Evolutionary conservation across 2,329 filamentous ascomycete species (phyloP).

Genomic region (Hymenoscyphus repandus): DNA sequence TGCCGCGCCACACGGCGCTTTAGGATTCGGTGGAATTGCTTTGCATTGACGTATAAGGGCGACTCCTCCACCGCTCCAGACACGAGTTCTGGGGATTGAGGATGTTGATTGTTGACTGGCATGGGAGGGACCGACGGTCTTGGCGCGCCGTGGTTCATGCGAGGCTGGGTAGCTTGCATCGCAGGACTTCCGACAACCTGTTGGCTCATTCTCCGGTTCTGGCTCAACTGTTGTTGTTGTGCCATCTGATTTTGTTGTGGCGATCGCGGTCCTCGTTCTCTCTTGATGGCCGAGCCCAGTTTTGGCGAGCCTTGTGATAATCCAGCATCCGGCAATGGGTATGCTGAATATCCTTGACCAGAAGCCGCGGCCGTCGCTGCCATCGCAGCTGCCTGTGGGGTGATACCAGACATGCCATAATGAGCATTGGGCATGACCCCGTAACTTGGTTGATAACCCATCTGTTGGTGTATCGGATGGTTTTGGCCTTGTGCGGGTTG

Average conservation of each 20-base stretch:
- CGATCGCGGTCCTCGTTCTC: conserved; percentile 71
- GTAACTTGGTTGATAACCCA: conserved; percentile 77
- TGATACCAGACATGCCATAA: conserved; percentile 73
- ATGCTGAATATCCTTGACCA: conserved; percentile 60
- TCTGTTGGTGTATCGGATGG: conserved; percentile 58
- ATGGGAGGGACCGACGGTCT: conserved; percentile 54
- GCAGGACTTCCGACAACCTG: conserved; percentile 64
- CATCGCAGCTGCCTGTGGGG: conserved; percentile 78
- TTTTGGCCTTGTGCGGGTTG: conserved; percentile 58
- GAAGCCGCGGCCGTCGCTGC: conserved; percentile 86
- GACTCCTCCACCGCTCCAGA: conserved; percentile 75
- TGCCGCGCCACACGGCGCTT: conserved; percentile 92
- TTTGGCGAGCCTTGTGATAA: conserved; percentile 70
- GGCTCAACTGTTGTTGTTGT: conserved; percentile 39
- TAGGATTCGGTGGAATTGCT: conserved; percentile 95
- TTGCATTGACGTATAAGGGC: conserved; percentile 95
- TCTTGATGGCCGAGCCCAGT: conserved; percentile 63
- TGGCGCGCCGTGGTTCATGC: conserved; percentile 63
- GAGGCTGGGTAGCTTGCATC: conserved; percentile 66
- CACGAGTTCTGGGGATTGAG: conserved; percentile 75
- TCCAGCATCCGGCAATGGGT: conserved; percentile 66
- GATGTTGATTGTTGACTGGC: conserved; percentile 56
- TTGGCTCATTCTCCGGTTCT: conserved; percentile 69
- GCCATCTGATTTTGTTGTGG: conserved; percentile 52
- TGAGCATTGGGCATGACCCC: conserved; percentile 74